Evolutionary conservation across 345 rosid genomes (phyloP), one percentile per base, ranked within the genome.

Genomic region (Cardamine occulta): DNA sequence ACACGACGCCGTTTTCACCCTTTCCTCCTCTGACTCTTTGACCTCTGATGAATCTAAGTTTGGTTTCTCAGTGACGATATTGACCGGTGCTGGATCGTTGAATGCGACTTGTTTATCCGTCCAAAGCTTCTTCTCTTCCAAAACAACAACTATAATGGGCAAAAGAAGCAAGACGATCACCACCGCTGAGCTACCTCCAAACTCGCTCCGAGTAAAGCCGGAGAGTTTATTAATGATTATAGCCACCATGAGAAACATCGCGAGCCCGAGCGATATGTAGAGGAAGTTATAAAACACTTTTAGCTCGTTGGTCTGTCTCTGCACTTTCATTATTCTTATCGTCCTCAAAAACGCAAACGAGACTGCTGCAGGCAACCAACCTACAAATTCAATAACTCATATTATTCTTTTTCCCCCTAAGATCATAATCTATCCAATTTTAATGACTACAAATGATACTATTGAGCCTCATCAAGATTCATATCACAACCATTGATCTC

Each of bases 321-420:
- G 67, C 2, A 75, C 73, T 61, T 79, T 82, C 73, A 81, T 78
- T 17, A 84, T 75, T 80, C 85, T 77, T 68, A 84, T 74, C 1
- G 85, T 78, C 23, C 68, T 68, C 29, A 86, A 82, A 53, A 84
- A 81, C n/a, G 79, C 66, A 55, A 84, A 65, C 24, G 88, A 80
- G 32, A 86, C 31, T 12, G 82, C 81, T 14, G 86, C 78, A 0
- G 85, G 85, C 23, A 86, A 85, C 86, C 85, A 86, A 74, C 79
- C 82, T 79, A 19, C 14, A 52, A 42, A 21, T 32, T n/a, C 48
- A 66, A 61, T 11, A n/a, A 4, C 47, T 39, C 14, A 39, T 39
- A 39, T 4, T 9, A 9, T 9, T 35, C 39, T 35, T 35, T 35
- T 35, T 35, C 2, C 12, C 44, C 24, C 23, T 40, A 15, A 13